Conservation (phyloP, 2,329 filamentous ascomycete genomes). For the Pseudovirgaria hyperparasitica region DNA sequence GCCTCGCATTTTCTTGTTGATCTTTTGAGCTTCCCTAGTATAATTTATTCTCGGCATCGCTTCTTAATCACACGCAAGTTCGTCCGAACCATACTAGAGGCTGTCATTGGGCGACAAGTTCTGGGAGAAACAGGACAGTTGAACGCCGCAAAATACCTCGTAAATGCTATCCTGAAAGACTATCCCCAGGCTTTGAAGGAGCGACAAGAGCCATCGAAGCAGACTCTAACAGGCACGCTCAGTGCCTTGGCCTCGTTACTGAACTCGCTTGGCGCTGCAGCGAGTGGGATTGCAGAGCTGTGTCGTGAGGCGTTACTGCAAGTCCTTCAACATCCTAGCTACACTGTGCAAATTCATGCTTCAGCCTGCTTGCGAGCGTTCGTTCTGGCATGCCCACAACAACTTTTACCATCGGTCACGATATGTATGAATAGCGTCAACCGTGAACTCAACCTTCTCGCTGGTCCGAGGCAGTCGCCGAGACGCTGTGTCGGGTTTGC, state of each 20-base stretch:
- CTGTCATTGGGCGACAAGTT: slow-evolving; percentile 67
- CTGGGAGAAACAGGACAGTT: slow-evolving; percentile 83
- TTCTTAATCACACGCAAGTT: slow-evolving; percentile 75
- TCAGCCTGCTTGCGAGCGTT: slow-evolving; percentile 78
- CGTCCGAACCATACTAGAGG: slow-evolving; percentile 70
- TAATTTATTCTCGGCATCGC: slow-evolving; percentile 77
- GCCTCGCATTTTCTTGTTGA: slow-evolving; percentile 71
- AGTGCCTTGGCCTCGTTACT: slow-evolving; percentile 72
- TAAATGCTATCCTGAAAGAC: slow-evolving; percentile 86
- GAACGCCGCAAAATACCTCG: slow-evolving; percentile 64
- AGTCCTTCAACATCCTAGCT: slow-evolving; percentile 86
- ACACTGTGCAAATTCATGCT: slow-evolving; percentile 85
- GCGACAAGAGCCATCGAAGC: slow-evolving; percentile 76
- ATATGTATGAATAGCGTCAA: slow-evolving; percentile 94
- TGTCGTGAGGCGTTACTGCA: slow-evolving; percentile 82
- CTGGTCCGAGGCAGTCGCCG: slow-evolving; percentile 62
- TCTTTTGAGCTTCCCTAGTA: slow-evolving; percentile 60
- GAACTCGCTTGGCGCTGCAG: slow-evolving; percentile 66
- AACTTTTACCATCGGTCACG: slow-evolving; percentile 79
- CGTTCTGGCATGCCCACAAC: slow-evolving; percentile 81
- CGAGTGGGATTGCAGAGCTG: slow-evolving; percentile 63
- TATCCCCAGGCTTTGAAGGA: slow-evolving; percentile 86
- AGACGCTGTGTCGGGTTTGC: slow-evolving; percentile 81
- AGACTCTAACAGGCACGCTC: slow-evolving; percentile 66
- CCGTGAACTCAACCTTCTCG: slow-evolving; percentile 69